phyloP scores from a whole-genome alignment of 768 basidiomycete genomes.

The Serendipita indica region DNA sequence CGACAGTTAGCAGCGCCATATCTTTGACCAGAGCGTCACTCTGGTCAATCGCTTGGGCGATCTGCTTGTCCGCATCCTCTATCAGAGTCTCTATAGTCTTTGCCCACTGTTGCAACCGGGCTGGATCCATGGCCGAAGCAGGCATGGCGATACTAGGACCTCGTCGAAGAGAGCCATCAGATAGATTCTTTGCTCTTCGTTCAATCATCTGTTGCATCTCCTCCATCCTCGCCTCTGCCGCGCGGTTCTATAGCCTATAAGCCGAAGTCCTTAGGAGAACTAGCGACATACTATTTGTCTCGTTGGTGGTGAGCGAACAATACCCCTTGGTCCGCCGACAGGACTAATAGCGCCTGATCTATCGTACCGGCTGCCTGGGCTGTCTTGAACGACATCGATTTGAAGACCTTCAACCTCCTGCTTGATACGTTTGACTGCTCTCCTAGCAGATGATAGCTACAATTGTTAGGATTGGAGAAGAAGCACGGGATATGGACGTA shows the following conservation, averaged over 20 bases:
- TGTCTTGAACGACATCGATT: not conserved
- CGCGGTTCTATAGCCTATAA: conserved; percentile 40
- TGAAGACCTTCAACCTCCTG: conserved; percentile 31
- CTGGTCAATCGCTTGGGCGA: conserved; percentile 35
- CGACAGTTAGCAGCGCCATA: conserved; percentile 33
- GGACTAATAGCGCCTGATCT: not conserved
- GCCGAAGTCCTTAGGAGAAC: conserved; percentile 29
- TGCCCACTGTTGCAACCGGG: conserved; percentile 24
- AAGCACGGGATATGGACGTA: conserved; percentile 24
- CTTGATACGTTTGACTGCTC: conserved; percentile 60
- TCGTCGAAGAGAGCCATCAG: conserved; percentile 28
- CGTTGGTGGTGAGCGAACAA: conserved; percentile 22
- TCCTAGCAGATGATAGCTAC: conserved; percentile 58
- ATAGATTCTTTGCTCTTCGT: conserved; percentile 37
- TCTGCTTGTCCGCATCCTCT: conserved; percentile 41
- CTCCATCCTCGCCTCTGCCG: conserved; percentile 63
- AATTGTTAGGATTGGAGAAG: not conserved
- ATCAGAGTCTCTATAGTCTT: conserved; percentile 39
- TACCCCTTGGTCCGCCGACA: not conserved
- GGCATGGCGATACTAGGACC: conserved; percentile 30
- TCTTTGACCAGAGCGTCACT: conserved; percentile 42
- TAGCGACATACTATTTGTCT: conserved; percentile 22
- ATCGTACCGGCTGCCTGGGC: not conserved
- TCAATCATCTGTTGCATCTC: conserved; percentile 69
- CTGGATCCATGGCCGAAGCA: not conserved